Conservation (phyloP, 208 protist genomes). For the Leishmania tarentolae region DNA sequence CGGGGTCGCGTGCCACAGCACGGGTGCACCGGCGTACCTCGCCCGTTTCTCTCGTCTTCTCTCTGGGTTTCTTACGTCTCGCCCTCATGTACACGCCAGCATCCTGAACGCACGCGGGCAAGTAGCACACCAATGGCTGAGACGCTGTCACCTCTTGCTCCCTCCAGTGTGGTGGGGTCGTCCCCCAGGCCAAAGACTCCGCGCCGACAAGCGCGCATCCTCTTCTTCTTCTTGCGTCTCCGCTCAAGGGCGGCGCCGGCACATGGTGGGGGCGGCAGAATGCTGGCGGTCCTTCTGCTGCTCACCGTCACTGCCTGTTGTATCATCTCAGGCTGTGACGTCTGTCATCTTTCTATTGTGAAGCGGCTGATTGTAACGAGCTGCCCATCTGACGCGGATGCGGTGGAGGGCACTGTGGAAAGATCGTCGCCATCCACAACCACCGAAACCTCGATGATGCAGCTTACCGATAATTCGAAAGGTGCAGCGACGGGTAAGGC, state of each 20-base stretch:
- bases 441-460: neutral
- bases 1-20: neutral
- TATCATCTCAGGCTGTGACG: slow-evolving; percentile 10
- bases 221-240: neutral
- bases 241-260: neutral
- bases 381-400: neutral
- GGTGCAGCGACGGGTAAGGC: slow-evolving; percentile 7
- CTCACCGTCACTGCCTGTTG: neutral
- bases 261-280: neutral
- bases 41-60: neutral
- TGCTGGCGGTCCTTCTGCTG: neutral
- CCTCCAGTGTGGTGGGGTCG: neutral
- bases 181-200: neutral
- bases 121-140: neutral
- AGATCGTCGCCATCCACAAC: neutral
- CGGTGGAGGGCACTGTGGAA: neutral
- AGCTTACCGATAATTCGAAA: neutral
- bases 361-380: slow-evolving; percentile 2
- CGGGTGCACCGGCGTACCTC: neutral
- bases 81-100: neutral
- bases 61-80: no score
- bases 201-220: neutral
- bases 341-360: slow-evolving; percentile 2
- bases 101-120: neutral
- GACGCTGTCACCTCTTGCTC: neutral